Evolutionary conservation across 2,329 filamentous ascomycete species (phyloP).

Genomic region (Penicillium sp.): DNA sequence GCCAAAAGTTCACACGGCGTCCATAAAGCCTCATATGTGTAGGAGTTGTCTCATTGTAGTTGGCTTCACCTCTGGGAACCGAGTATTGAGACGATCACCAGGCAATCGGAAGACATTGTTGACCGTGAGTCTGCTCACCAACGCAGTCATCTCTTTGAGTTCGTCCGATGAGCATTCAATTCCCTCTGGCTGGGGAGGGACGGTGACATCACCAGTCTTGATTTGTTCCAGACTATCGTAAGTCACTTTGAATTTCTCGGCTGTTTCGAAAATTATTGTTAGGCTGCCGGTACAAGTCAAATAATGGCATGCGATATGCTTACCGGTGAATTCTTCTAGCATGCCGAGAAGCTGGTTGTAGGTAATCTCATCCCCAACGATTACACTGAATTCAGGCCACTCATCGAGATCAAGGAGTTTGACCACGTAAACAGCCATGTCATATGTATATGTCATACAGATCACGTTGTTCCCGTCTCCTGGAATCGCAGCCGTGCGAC

Average conservation of each 20-base stretch:
- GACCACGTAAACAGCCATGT: constrained; percentile 50
- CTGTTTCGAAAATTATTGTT: constrained; percentile 11
- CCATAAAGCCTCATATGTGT: too few relatives aligned
- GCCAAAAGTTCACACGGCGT: too few relatives aligned
- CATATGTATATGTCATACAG: constrained; percentile 49
- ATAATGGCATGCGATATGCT: constrained; percentile 13
- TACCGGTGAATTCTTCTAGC: constrained; percentile 44
- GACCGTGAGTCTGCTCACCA: constrained; percentile 31
- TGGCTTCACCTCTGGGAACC: constrained; percentile 24
- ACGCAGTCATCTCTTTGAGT: constrained; percentile 23
- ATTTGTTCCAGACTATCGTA: constrained; percentile 35
- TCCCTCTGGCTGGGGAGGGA: constrained; percentile 24
- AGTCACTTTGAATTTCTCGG: constrained; percentile 36
- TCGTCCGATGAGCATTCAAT: constrained; percentile 22
- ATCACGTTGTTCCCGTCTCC: constrained; percentile 47
- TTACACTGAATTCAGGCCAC: constrained; percentile 44
- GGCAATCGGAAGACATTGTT: constrained; percentile 30
- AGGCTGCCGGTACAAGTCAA: not conserved
- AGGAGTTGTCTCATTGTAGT: constrained; percentile 26
- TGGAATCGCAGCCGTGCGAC: constrained; percentile 49
- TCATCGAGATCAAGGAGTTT: constrained; percentile 41
- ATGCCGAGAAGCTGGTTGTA: constrained; percentile 47
- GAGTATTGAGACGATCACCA: constrained; percentile 20
- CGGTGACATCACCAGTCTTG: constrained; percentile 35
- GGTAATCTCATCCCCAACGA: constrained; percentile 43